Evolutionary conservation across 345 rosid species (phyloP), one percentile per base, ranked within the genome.

Genomic region (Salix exigua): DNA sequence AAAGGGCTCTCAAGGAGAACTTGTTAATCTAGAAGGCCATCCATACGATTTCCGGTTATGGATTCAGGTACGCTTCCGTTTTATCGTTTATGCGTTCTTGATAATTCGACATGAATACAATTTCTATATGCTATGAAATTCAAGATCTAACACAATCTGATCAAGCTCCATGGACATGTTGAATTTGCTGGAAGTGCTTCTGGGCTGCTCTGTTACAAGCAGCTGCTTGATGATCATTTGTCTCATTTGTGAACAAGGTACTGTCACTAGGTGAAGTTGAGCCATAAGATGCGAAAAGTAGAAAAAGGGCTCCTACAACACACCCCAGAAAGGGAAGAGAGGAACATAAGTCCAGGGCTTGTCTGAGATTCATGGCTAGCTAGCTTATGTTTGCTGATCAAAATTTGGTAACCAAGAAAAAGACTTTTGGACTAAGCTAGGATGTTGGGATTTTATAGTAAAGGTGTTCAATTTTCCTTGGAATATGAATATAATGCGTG

Each of bases 301-400:
- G 70, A 70, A 62, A 7, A 40, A 82, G 37, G 50, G 73, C 14
- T 44, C 38, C 37, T 14, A 74, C 17, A 9, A 61, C 14, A 35
- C 74, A 70, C 21, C 83, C 74, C 28, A 79, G 1, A n/a, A 83
- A 21, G 13, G 81, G 85, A 53, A 76, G 17, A 48, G 74, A 82
- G 26, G 80, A 75, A 65, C 78, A 76, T 2, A 10, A 2, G 5
- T 35, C 35, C 1, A 69, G 33, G 61, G 67, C 72, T 69, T 75
- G 70, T 18, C 60, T 71, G 46, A 78, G 74, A 68, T 48, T 71
- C 81, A 78, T 77, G 19, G 14, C 68, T 31, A 28, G 26, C 44
- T 55, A 58, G 63, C 28, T 58, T 58, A n/a, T 23, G 63, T 23
- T 23, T 10, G 14, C 63, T 58, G 63, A 58, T 58, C 63, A 58